Conservation (phyloP, 192 early-diverging fungal genomes). For the Pilaira anomala region DNA sequence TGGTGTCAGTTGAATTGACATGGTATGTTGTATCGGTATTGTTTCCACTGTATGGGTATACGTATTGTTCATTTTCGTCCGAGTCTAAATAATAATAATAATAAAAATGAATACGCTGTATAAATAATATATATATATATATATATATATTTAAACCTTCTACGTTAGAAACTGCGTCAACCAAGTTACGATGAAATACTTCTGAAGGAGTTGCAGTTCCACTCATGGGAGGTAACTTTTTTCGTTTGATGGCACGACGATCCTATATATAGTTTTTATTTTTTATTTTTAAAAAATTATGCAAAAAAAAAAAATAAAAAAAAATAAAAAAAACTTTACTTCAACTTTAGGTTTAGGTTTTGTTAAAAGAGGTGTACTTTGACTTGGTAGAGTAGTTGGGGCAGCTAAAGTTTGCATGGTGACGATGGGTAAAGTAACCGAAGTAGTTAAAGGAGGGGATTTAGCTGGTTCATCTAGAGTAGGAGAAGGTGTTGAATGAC, state of each 20-base stretch:
- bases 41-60: slow-evolving; percentile 27
- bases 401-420: background rate
- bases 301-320: background rate
- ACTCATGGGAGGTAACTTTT: slow-evolving; percentile 14
- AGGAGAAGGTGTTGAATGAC: background rate
- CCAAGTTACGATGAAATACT: slow-evolving; percentile 35
- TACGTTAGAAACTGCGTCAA: slow-evolving; percentile 38
- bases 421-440: slow-evolving; percentile 7
- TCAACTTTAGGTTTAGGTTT: slow-evolving; percentile 1
- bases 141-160: slow-evolving; percentile 20
- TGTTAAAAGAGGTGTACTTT: slow-evolving; percentile 9
- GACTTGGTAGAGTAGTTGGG: slow-evolving; percentile 6
- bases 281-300: background rate
- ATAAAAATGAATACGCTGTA: background rate
- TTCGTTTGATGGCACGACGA: slow-evolving; percentile 2
- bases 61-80: slow-evolving; percentile 35
- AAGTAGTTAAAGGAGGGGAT: slow-evolving; percentile 11
- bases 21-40: slow-evolving; percentile 2
- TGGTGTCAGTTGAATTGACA: slow-evolving; percentile 5
- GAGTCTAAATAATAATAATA: slow-evolving; percentile 32
- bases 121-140: background rate
- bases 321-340: slow-evolving; percentile 11
- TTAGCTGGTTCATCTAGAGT: background rate
- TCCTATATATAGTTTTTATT: background rate
- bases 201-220: slow-evolving; percentile 31